These are phyloP conservation scores for Lasiosphaeris hirsuta DNA, from an alignment of 495 filamentous ascomycete genomes.

Conservation along the genomic window DNA sequence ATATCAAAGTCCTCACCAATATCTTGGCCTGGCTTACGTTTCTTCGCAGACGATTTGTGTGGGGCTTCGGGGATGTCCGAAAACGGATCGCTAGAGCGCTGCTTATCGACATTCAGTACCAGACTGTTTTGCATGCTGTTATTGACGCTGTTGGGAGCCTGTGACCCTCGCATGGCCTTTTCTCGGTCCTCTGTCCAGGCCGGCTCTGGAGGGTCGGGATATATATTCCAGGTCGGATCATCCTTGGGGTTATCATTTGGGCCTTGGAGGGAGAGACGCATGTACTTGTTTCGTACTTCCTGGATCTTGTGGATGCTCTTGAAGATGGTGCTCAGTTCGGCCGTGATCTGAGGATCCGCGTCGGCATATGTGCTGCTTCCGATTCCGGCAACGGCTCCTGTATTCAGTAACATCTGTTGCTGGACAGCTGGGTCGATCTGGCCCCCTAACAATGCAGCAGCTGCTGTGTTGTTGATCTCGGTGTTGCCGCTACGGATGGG, in stretches of 20 bases:
- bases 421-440: conserved; percentile 25
- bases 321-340: conserved; percentile 81
- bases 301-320: conserved; percentile 80
- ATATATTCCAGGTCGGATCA: conserved; percentile 78
- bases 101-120: conserved; percentile 41
- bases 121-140: conserved; percentile 57
- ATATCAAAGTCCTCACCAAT: conserved; percentile 79
- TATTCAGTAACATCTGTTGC: conserved; percentile 28
- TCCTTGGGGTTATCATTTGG: conserved; percentile 83
- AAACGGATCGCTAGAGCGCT: conserved; percentile 12
- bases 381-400: conserved; percentile 27
- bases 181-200: conserved; percentile 76
- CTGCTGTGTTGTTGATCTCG: conserved; percentile 6
- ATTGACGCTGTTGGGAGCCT: conserved; percentile 36
- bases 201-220: conserved; percentile 85
- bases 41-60: conserved; percentile 43
- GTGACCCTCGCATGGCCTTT: conserved; percentile 33
- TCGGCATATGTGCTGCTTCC: conserved; percentile 46
- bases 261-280: conserved; percentile 79
- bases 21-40: conserved; percentile 82
- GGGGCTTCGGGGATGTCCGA: conserved; percentile 17
- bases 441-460: conserved; percentile 30
- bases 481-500: conserved; percentile 18
- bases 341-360: conserved; percentile 66
- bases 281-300: conserved; percentile 84